Percentiles rank a stretch among this genome's conserved stretches.
Evolutionary conservation across 306 rosid species (phyloP).

Genomic region (Gynostemma pentaphyllum): DNA sequence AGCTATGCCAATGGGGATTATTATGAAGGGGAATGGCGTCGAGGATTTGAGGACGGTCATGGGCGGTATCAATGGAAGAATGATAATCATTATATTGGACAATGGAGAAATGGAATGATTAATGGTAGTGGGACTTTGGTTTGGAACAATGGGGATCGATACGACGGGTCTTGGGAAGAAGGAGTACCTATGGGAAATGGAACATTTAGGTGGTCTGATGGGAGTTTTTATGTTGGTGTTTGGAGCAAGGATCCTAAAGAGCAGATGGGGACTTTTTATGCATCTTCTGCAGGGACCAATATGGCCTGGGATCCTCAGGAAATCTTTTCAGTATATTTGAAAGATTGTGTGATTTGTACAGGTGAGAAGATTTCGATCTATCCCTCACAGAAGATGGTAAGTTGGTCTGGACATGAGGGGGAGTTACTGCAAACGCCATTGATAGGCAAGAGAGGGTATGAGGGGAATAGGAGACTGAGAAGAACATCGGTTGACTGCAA

Average conservation of each 20-base stretch:
- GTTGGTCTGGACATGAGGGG: slow-evolving; percentile 24
- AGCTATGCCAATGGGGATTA: slow-evolving; percentile 68
- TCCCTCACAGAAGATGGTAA: slow-evolving; percentile 62
- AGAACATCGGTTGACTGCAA: slow-evolving; percentile 36
- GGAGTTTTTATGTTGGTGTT: slow-evolving; percentile 60
- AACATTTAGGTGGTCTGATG: slow-evolving; percentile 55
- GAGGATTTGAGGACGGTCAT: slow-evolving; percentile 65
- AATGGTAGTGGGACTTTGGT: slow-evolving; percentile 65
- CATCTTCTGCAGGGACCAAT: slow-evolving; percentile 21
- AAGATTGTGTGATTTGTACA: slow-evolving; percentile 30
- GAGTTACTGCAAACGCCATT: slow-evolving; percentile 20
- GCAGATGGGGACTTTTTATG: slow-evolving; percentile 52
- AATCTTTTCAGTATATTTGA: slow-evolving; percentile 28
- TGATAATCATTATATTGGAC: slow-evolving; percentile 64
- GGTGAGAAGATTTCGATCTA: slow-evolving; percentile 44
- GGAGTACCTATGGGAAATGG: slow-evolving; percentile 80
- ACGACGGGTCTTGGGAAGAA: slow-evolving; percentile 80
- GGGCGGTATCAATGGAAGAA: slow-evolving; percentile 84
- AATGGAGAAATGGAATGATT: slow-evolving; percentile 60
- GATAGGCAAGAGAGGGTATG: slow-evolving; percentile 19
- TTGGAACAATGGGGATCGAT: slow-evolving; percentile 60
- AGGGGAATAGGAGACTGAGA: slow-evolving; percentile 22
- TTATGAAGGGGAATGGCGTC: slow-evolving; percentile 87
- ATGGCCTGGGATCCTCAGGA: slow-evolving; percentile 62
- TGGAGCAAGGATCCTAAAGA: slow-evolving; percentile 60